Base-by-base conservation (phyloP, 352 stramenopile genomes). In the Blastocystis sp. region DNA sequence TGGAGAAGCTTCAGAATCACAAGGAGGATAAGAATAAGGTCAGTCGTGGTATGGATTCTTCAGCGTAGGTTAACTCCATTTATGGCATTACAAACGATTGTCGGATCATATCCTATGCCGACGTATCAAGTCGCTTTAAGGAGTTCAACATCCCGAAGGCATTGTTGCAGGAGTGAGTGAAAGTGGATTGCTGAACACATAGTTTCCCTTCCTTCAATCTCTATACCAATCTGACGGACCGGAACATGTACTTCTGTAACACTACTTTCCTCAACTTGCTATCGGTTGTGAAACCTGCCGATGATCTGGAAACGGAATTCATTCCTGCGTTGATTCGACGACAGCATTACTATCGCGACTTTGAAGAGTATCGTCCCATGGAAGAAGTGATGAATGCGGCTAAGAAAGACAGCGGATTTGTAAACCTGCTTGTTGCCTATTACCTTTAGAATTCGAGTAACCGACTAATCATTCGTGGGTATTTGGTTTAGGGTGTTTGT, bases 51-150 rank as follows among this genome's bases (percentile, higher is more conserved):
- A n/a, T 18, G 32, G 16, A 34, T 18, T n/a, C 27, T 78, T 24
- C 56, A 24, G 18, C 32, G 4, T 9, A 78, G 67, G 67, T 40
- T 0, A 78, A 57, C 32, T 40, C 67, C 32, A 38, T 78, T 6
- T 78, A 78, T 56, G 67, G 67, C 1, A 78, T 78, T 56, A 78
- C 67, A 57, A 32, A 29, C 36, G 67, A 78, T 34, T n/a, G 34
- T 14, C 67, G 44, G 18, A 61, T 78, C 48, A 11, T 78, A 32
- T 78, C 67, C 11, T 78, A 78, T 42, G 67, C 38, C 18, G 67
- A 78, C n/a, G 27, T 78, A 16, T 34, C 57, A 29, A 6, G 27
- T 7, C 67, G 67, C 1, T 61, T n/a, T 0, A 78, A 61, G 6
- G n/a, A 57, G 18, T 59, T 78, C 21, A 78, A 78, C 4, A 54